Evolutionary conservation across 2,329 filamentous ascomycete species (phyloP).

Genomic region (Aspergillus cejpii): DNA sequence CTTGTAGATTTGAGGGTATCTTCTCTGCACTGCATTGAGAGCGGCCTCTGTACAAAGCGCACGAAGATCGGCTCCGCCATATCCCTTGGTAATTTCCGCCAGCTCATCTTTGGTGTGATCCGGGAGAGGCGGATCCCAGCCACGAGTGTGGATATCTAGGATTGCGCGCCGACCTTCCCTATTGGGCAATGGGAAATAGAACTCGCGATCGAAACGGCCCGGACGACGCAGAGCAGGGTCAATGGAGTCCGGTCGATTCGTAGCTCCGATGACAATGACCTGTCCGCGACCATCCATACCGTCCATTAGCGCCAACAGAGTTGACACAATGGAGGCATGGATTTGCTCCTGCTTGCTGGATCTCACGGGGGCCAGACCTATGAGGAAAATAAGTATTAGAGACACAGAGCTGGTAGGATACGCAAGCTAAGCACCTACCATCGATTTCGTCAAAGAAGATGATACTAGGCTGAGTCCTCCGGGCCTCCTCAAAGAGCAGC

Average conservation of each 20-base stretch:
- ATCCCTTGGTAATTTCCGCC: conserved; percentile 83
- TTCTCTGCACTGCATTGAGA: conserved; percentile 88
- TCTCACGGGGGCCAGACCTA: conserved; percentile 74
- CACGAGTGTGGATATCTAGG: conserved; percentile 88
- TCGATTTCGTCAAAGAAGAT: conserved; percentile 99
- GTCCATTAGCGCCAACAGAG: conserved; percentile 89
- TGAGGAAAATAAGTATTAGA: conserved; percentile 9
- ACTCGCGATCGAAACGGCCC: conserved; percentile 92
- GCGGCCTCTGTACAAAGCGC: conserved; percentile 94
- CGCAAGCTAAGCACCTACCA: conserved; percentile 45
- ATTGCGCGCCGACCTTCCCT: conserved; percentile 74
- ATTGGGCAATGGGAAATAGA: conserved; percentile 92
- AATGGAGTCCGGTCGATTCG: conserved; percentile 91
- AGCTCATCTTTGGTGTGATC: conserved; percentile 74
- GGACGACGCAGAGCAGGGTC: conserved; percentile 91
- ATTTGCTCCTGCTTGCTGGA: conserved; percentile 99
- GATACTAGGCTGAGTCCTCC: conserved; percentile 93
- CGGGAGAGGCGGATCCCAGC: conserved; percentile 74
- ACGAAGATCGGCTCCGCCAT: conserved; percentile 89
- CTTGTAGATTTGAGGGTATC: conserved; percentile 91
- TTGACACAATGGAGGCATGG: conserved; percentile 94
- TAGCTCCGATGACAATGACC: conserved; percentile 98
- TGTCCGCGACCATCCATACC: conserved; percentile 98
- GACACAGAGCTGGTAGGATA: not conserved
- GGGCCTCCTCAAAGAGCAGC: conserved; percentile 87